These are phyloP conservation scores for Flaveria linearis DNA, from an alignment of 129 eudicot species.

Conservation along the genomic window DNA sequence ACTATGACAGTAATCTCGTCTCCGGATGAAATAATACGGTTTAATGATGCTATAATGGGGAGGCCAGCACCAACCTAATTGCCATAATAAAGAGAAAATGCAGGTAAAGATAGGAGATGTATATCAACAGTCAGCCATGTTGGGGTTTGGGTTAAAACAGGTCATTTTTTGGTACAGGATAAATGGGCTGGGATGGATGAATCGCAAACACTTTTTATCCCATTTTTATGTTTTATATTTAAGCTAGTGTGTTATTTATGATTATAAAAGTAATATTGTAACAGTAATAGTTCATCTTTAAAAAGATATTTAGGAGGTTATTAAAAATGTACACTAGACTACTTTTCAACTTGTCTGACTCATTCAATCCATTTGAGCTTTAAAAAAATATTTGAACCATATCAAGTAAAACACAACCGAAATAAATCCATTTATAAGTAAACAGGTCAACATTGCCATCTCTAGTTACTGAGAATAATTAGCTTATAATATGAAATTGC, in stretches of 20 bases:
- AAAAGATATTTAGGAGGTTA: neutral
- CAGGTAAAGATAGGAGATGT: constrained; percentile 7
- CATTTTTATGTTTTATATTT: neutral
- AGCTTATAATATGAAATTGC: constrained; percentile 1
- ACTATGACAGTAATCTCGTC: constrained; percentile 63
- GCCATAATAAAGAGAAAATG: constrained; percentile 17
- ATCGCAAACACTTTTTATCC: neutral
- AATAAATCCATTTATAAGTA: constrained; percentile 6
- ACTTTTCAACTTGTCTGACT: neutral
- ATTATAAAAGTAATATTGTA: constrained; percentile 3
- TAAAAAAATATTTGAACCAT: neutral
- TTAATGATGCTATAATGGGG: constrained; percentile 78
- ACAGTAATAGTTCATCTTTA: neutral
- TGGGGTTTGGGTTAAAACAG: neutral
- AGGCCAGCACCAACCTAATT: constrained; percentile 98
- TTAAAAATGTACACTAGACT: neutral
- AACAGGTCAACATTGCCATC: neutral
- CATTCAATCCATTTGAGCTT: neutral
- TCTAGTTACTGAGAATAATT: neutral
- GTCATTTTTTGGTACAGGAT: neutral
- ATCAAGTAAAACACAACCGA: neutral
- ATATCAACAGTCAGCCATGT: neutral
- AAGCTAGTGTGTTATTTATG: neutral
- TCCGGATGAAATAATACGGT: constrained; percentile 83
- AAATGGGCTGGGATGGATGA: constrained; percentile 7